phyloP scores from a whole-genome alignment of 2,329 filamentous ascomycete genomes.

The Alternaria panax region DNA sequence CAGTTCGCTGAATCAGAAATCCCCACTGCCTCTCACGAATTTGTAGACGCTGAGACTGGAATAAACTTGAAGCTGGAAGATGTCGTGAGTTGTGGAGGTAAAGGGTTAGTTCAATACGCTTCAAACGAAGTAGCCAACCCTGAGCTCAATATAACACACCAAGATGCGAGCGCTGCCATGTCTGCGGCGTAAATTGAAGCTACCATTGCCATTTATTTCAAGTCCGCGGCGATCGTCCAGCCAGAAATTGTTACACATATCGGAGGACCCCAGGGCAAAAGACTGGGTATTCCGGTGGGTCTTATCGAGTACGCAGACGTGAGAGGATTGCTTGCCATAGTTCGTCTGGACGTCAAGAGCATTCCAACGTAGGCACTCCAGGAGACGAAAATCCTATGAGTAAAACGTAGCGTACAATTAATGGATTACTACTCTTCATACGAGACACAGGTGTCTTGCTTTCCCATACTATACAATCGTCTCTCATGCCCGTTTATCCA shows the following conservation, averaged over 20 bases:
- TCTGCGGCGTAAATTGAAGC: not conserved
- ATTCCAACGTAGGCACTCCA: not conserved
- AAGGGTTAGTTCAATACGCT: too few species aligned
- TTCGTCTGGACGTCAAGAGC: not conserved
- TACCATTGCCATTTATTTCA: not conserved
- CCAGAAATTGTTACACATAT: not conserved
- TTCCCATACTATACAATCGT: slow-evolving; percentile 7
- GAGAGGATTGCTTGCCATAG: not conserved
- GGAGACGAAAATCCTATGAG: not conserved
- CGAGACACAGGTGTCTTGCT: not conserved
- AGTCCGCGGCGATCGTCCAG: not conserved
- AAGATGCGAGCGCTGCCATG: not conserved
- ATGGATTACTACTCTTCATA: slow-evolving; percentile 2
- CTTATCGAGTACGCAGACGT: not conserved
- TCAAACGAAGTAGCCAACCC: not conserved
- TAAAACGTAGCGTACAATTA: slow-evolving; percentile 2
- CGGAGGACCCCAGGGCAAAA: not conserved
- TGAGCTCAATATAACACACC: not conserved
- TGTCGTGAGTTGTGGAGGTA: not conserved
- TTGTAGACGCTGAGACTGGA: not conserved
- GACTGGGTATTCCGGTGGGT: not conserved
- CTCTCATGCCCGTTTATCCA: not conserved
- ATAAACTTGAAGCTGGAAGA: not conserved
- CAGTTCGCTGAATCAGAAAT: not conserved
- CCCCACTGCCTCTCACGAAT: not conserved